Base-by-base conservation (phyloP, 371 early-diverging fungal species). In the Lichtheimia hyalospora region DNA sequence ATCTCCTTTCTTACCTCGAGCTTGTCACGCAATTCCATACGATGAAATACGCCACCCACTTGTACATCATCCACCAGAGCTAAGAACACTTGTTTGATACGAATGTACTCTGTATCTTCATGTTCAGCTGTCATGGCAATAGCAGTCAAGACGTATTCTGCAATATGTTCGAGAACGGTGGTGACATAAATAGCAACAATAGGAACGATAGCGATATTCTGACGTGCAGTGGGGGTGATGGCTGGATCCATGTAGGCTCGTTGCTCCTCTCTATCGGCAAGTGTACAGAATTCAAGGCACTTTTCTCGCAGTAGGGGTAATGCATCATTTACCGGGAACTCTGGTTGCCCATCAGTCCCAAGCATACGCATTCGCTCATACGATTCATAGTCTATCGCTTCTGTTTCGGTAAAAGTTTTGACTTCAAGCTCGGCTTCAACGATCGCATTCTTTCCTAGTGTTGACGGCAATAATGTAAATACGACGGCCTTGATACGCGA, bases 111-210 rank as follows among this genome's bases (percentile, higher is more conserved):
- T 6, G 82, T 81, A 52, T 84, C 83, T 42, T 84, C 82, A 51
- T 79, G 75, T 60, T 86, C 87, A 6, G 84, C 82, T 49, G 81
- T 71, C 60, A 81, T 79, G n/a, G 85, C 84, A 6, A 84, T 79
- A 3, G 77, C 70, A 21, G 79, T 84, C 13, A 86, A 67, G 6
- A 84, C 60, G 61, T 84, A 81, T 46, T 86, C 87, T 18, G 83
- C 87, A 44, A 86, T 79, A 63, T 86, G 84, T 49, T 84, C 87
- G 60, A 86, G 64, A 8, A 86, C 75, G 12, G 87, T 84, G 3
- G 87, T 84, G n/a, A 86, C 79, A 69, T 86, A 86, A 52, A 86
- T 86, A 41, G 85, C 84, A 21, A 86, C 74, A 58, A 84, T 69
- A 8, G 87, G 84, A 15, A 83, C 80, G 24, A 86, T 83, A 6